phyloP scores from a whole-genome alignment of 106 monocot genomes.

The Triglochin maritima region DNA sequence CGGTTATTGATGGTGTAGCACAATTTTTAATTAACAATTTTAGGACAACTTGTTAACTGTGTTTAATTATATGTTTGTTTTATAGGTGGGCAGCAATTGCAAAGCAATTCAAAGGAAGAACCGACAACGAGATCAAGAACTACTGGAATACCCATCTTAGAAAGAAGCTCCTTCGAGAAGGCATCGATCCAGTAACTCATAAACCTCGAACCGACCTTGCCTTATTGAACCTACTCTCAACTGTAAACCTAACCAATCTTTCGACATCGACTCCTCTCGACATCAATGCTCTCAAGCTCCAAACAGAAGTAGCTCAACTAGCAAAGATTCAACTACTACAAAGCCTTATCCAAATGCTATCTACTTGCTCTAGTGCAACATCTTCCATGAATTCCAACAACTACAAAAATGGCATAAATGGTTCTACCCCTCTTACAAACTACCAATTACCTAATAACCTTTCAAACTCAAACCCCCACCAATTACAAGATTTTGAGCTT shows the following conservation, averaged over 20 bases:
- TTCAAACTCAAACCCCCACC: background rate
- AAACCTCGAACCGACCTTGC: constrained; percentile 23
- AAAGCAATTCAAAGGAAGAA: constrained; percentile 22
- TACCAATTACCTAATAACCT: background rate
- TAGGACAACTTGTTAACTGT: background rate
- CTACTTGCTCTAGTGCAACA: background rate
- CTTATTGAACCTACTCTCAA: constrained; percentile 15
- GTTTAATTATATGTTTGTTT: background rate
- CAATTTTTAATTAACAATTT: no score
- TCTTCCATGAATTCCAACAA: background rate
- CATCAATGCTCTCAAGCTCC: background rate
- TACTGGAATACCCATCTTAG: constrained; percentile 57
- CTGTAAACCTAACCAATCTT: background rate
- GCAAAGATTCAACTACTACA: constrained; percentile 11
- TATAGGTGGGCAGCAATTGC: constrained; percentile 53
- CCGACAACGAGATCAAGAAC: constrained; percentile 78
- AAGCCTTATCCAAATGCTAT: background rate
- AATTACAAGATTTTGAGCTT: background rate
- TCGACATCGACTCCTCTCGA: background rate
- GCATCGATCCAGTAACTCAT: constrained; percentile 54
- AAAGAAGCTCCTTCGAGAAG: constrained; percentile 47
- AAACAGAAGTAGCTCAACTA: constrained; percentile 4
- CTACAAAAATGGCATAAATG: background rate
- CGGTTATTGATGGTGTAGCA: no score
- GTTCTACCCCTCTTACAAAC: background rate